Conservation (phyloP, 257 asterid genomes). For the Anisodus acutangulus region DNA sequence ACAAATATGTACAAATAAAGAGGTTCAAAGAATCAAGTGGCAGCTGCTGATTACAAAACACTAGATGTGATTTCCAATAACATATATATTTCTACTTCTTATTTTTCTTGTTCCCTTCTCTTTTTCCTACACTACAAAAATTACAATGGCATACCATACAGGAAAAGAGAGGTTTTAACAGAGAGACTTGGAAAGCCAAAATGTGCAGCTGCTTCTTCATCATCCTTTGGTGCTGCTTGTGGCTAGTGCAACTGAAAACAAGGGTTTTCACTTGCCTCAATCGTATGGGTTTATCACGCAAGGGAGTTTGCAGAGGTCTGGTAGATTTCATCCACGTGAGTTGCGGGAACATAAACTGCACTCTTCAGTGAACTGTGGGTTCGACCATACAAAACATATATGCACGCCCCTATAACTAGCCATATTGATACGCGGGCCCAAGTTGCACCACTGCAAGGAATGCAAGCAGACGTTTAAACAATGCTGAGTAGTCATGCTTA, state of each 20-base stretch:
- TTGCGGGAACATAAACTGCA: slow-evolving; percentile 89
- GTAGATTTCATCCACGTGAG: slow-evolving; percentile 85
- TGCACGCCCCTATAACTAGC: slow-evolving; percentile 64
- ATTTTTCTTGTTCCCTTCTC: background rate
- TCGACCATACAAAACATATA: slow-evolving; percentile 75
- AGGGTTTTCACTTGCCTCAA: background rate
- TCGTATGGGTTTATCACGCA: slow-evolving; percentile 34
- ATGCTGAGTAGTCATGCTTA: background rate
- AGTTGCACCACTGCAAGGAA: slow-evolving; percentile 61
- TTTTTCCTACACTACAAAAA: background rate
- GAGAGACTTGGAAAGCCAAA: slow-evolving; percentile 14
- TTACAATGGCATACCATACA: background rate
- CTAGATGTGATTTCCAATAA: background rate
- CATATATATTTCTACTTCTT: background rate
- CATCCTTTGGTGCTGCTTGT: background rate
- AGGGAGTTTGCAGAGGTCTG: slow-evolving; percentile 49
- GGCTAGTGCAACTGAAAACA: background rate
- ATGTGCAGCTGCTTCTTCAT: background rate
- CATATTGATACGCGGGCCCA: slow-evolving; percentile 89
- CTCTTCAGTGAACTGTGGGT: slow-evolving; percentile 69
- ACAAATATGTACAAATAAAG: slow-evolving; percentile 16
- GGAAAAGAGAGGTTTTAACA: slow-evolving; percentile 8
- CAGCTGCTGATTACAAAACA: background rate
- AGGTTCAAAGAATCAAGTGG: background rate
- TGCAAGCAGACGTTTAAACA: background rate